Conservation (phyloP, 1,139 yeast genomes). For the Yamadazyma taylorii region DNA sequence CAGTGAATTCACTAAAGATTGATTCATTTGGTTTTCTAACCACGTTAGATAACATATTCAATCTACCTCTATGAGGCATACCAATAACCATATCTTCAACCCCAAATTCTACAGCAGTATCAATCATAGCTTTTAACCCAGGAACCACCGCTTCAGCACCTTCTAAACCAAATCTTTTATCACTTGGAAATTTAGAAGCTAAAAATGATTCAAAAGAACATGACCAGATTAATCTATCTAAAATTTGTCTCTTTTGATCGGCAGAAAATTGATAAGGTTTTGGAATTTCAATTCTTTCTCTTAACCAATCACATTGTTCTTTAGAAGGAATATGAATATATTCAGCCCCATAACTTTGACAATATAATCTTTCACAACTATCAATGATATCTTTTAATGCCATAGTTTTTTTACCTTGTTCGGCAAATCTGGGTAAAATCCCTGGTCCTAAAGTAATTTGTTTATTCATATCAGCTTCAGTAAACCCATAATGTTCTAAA, state of each 20-base stretch:
- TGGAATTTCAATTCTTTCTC: slow-evolving; percentile 95
- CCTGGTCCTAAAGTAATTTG: slow-evolving; percentile 96
- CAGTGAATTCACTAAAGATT: slow-evolving; percentile 92
- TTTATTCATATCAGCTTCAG: slow-evolving; percentile 79
- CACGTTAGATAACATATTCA: slow-evolving; percentile 95
- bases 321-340: slow-evolving; percentile 96
- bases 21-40: slow-evolving; percentile 98
- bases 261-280: slow-evolving; percentile 76
- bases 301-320: slow-evolving; percentile 96
- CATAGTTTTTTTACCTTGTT: slow-evolving; percentile 61
- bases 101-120: slow-evolving; percentile 89
- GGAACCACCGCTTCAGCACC: slow-evolving; percentile 98
- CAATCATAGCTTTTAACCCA: slow-evolving; percentile 95
- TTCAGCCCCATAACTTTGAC: slow-evolving; percentile 89
- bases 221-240: slow-evolving; percentile 97
- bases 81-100: slow-evolving; percentile 96
- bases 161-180: slow-evolving; percentile 96
- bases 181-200: slow-evolving; percentile 95
- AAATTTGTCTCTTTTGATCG: slow-evolving; percentile 93
- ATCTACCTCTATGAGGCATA: slow-evolving; percentile 99
- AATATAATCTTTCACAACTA: slow-evolving; percentile 81
- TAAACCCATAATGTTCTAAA: slow-evolving; percentile 86
- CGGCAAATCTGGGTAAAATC: slow-evolving; percentile 88
- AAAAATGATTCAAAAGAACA: slow-evolving; percentile 90
- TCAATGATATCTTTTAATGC: slow-evolving; percentile 76